Evolutionary conservation across 331 rosid genomes (phyloP).

Genomic region (Telfairia occidentalis): DNA sequence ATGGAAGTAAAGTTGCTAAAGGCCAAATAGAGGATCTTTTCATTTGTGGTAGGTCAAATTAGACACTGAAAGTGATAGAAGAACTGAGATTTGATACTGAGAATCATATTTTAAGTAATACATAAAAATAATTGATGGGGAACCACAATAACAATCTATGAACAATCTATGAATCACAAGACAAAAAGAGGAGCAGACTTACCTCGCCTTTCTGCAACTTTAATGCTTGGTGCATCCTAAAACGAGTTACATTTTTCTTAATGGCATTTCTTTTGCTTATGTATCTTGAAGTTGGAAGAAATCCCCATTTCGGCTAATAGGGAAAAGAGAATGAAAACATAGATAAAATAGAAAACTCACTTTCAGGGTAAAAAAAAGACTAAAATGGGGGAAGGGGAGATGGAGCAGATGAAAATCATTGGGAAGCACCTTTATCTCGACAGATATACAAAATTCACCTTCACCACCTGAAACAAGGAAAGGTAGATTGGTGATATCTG

Average conservation of each 20-base stretch:
- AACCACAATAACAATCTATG: not conserved
- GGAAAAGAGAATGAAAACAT: not conserved
- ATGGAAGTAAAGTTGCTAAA: not conserved
- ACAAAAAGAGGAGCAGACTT: not conserved
- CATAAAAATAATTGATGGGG: not conserved
- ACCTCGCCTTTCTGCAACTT: conserved; percentile 82
- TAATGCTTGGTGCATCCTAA: conserved; percentile 84
- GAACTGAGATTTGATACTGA: not conserved
- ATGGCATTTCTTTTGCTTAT: conserved; percentile 24
- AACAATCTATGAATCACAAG: too few relatives aligned
- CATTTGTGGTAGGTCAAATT: not conserved
- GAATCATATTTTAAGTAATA: not conserved
- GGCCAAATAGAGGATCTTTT: not conserved
- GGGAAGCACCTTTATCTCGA: conserved; percentile 71
- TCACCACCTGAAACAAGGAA: conserved; percentile 37
- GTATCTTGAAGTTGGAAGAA: conserved; percentile 9
- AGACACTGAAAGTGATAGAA: not conserved
- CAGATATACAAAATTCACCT: conserved; percentile 49
- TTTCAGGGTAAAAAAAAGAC: conserved; percentile 4
- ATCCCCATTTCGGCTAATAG: conserved; percentile 12
- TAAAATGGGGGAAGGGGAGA: not conserved
- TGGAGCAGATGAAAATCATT: not conserved
- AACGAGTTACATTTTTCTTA: conserved; percentile 57
- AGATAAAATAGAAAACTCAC: conserved; percentile 10
- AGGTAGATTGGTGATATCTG: conserved; percentile 2